Evolutionary conservation across 2,329 filamentous ascomycete genomes (phyloP).

Genomic region (Scortechinia acanthostroma): DNA sequence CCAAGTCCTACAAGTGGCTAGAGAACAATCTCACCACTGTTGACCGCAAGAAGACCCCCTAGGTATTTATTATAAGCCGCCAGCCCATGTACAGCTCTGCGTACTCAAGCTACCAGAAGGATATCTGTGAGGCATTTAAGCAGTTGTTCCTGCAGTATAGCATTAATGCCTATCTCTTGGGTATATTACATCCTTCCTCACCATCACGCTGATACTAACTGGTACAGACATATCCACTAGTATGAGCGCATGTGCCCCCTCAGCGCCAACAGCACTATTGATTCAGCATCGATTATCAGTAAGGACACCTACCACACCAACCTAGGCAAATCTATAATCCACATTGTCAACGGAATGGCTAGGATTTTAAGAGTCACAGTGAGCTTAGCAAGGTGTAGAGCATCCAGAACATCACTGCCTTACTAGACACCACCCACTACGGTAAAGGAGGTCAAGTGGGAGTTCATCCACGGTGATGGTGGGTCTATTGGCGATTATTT

Average conservation of each 20-base stretch:
- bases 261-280: slow-evolving; percentile 22
- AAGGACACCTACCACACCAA: slow-evolving; percentile 38
- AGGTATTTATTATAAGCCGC: slow-evolving; percentile 38
- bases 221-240: slow-evolving; percentile 7
- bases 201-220: too few relatives aligned
- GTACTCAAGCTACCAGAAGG: slow-evolving; percentile 29
- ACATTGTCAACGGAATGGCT: slow-evolving; percentile 42
- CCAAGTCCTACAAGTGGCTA: slow-evolving; percentile 32
- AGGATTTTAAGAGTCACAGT: slow-evolving; percentile 39
- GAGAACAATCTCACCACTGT: slow-evolving; percentile 31
- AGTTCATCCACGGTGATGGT: slow-evolving; percentile 32
- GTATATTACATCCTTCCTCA: too few relatives aligned
- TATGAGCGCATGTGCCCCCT: neutral
- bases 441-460: slow-evolving; percentile 31
- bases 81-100: slow-evolving; percentile 37
- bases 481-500: slow-evolving; percentile 27
- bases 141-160: slow-evolving; percentile 29
- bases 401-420: slow-evolving; percentile 28
- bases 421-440: slow-evolving; percentile 34
- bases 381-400: slow-evolving; percentile 20
- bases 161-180: slow-evolving; percentile 35
- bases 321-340: slow-evolving; percentile 35
- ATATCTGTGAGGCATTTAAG: slow-evolving; percentile 35
- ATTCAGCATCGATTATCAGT: slow-evolving; percentile 28
- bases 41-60: slow-evolving; percentile 35